These are phyloP conservation scores for Hypoxylon cercidicola DNA, from an alignment of 495 filamentous ascomycete genomes.

Conservation along the genomic window DNA sequence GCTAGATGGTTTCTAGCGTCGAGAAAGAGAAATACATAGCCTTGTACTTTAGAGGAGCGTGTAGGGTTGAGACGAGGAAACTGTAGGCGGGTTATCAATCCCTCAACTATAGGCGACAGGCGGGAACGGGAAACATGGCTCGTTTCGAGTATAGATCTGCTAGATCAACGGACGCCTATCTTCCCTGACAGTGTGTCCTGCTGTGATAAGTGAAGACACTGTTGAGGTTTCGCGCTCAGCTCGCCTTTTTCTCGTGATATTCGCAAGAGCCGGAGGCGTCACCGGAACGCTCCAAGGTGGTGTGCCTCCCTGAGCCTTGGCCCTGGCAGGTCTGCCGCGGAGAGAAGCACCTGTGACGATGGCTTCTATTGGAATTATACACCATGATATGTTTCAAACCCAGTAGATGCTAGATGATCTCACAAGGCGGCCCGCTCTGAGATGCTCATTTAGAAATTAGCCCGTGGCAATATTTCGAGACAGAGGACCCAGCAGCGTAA, in stretches of 20 bases:
- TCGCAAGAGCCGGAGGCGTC: conserved; percentile 6
- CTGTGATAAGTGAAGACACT: conserved; percentile 8
- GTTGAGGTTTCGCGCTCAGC: conserved; percentile 13
- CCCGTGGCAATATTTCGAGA: conserved; percentile 32
- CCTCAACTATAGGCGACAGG: background rate
- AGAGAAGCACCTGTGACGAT: conserved; percentile 1
- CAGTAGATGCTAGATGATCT: conserved; percentile 19
- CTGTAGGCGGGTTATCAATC: conserved; percentile 7
- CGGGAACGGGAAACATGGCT: conserved; percentile 9
- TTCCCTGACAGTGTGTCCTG: background rate
- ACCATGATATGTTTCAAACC: conserved; percentile 19
- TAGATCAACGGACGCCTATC: conserved; percentile 26
- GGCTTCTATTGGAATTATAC: background rate
- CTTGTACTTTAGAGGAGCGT: background rate
- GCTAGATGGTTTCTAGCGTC: background rate
- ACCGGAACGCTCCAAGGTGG: background rate
- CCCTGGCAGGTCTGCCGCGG: background rate
- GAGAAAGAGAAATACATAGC: too few relatives aligned
- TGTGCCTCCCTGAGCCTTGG: background rate
- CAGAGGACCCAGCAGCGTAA: conserved; percentile 1
- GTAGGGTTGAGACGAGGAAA: background rate
- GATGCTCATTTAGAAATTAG: conserved; percentile 15
- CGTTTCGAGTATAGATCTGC: conserved; percentile 24
- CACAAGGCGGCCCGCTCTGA: conserved; percentile 14
- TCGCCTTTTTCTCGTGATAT: conserved; percentile 5